phyloP scores from a whole-genome alignment of 768 basidiomycete genomes.

The Suillus americanus region DNA sequence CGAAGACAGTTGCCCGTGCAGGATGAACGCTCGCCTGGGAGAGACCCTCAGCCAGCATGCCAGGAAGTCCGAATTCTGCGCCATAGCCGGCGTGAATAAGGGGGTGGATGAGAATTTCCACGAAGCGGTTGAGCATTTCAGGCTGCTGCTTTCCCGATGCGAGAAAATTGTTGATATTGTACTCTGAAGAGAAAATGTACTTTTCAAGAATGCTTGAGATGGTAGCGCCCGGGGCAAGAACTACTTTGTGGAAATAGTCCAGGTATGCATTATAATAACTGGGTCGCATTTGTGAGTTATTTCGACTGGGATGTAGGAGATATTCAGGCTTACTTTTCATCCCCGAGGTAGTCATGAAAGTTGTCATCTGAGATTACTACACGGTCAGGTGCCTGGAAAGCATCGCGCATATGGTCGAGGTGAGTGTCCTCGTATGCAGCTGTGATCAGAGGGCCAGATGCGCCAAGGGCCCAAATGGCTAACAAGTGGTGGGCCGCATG shows the following conservation, averaged over 20 bases:
- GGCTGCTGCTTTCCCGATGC: slow-evolving; percentile 38
- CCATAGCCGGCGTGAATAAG: slow-evolving; percentile 66
- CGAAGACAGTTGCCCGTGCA: slow-evolving; percentile 33
- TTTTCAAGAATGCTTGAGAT: slow-evolving; percentile 52
- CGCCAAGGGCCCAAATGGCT: slow-evolving; percentile 63
- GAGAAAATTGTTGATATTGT: slow-evolving; percentile 39
- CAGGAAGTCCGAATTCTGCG: slow-evolving; percentile 61
- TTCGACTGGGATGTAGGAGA: not conserved
- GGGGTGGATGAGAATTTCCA: slow-evolving; percentile 63
- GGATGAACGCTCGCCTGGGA: slow-evolving; percentile 56
- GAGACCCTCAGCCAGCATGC: slow-evolving; percentile 68
- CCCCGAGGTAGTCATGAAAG: slow-evolving; percentile 26
- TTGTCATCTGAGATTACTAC: slow-evolving; percentile 24
- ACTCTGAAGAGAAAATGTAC: slow-evolving; percentile 55
- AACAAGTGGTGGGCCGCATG: slow-evolving; percentile 60
- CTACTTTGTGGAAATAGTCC: slow-evolving; percentile 29
- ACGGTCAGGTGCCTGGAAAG: slow-evolving; percentile 27
- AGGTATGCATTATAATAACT: slow-evolving; percentile 34
- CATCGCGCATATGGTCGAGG: slow-evolving; percentile 36
- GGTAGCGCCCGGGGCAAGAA: slow-evolving; percentile 27
- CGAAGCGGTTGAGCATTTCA: slow-evolving; percentile 57
- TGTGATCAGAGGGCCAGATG: slow-evolving; percentile 38
- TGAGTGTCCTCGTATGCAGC: slow-evolving; percentile 43
- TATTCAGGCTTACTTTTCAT: slow-evolving; percentile 27
- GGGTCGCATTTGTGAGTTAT: not conserved